Conservation (phyloP, 495 filamentous ascomycete species). For the Corynascus novoguineensis region DNA sequence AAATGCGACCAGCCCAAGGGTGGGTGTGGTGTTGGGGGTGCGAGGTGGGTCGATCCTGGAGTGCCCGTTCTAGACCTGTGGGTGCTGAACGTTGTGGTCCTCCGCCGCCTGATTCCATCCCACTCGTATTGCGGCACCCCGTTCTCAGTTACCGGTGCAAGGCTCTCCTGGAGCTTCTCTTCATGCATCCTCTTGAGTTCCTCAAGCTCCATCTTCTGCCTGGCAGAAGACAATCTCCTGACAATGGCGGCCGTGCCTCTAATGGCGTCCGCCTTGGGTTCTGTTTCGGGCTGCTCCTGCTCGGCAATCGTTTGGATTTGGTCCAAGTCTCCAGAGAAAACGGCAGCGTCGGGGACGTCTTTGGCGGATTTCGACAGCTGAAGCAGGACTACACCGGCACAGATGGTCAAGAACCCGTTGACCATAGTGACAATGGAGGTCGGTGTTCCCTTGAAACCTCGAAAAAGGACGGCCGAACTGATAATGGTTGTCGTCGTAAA, state of each 20-base stretch:
- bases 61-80: constrained; percentile 29
- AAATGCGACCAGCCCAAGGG: constrained; percentile 87
- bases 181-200: constrained; percentile 75
- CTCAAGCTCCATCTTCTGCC: constrained; percentile 72
- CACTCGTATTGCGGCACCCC: constrained; percentile 62
- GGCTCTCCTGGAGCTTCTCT: constrained; percentile 63
- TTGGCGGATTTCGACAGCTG: constrained; percentile 98
- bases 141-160: constrained; percentile 70
- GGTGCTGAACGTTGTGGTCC: constrained; percentile 47
- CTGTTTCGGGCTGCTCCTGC: constrained; percentile 88
- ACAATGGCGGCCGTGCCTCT: constrained; percentile 88
- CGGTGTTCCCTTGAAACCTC: constrained; percentile 83
- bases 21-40: constrained; percentile 56
- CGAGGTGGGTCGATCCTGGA: constrained; percentile 34
- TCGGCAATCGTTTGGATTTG: constrained; percentile 93
- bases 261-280: constrained; percentile 95
- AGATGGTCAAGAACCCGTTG: constrained; percentile 91
- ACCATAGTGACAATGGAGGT: constrained; percentile 82
- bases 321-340: constrained; percentile 89
- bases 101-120: constrained; percentile 84
- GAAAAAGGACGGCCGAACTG: constrained; percentile 87
- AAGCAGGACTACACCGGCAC: constrained; percentile 88
- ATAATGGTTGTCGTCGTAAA: constrained; percentile 95
- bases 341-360: constrained; percentile 87
- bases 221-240: constrained; percentile 68